phyloP scores from a whole-genome alignment of 306 rosid species.

The Adenanthera pavonina region DNA sequence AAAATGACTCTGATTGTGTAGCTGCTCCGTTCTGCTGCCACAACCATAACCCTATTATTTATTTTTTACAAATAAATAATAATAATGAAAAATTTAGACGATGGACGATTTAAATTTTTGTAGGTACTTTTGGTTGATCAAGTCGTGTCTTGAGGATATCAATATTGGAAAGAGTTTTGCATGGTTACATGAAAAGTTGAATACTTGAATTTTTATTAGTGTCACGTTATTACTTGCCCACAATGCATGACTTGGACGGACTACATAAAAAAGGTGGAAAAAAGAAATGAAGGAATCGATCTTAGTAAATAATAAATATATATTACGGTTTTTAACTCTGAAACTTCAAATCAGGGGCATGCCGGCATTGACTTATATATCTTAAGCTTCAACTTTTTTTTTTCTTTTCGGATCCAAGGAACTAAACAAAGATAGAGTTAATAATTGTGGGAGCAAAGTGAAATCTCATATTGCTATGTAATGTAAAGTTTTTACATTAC shows the following conservation, averaged over 20 bases:
- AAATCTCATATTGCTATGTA: not conserved
- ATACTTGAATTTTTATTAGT: too few species aligned
- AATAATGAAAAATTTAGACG: too few species aligned
- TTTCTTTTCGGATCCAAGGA: too few species aligned
- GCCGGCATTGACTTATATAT: not conserved
- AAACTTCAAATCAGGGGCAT: not conserved
- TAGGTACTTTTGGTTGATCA: too few species aligned
- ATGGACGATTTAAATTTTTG: too few species aligned
- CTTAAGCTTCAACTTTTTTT: too few species aligned
- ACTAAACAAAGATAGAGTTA: too few species aligned
- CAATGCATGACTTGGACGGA: constrained; percentile 32
- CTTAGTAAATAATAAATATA: not conserved
- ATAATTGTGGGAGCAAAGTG: not conserved
- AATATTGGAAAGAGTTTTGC: not conserved
- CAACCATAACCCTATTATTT: too few species aligned
- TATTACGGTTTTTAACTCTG: constrained; percentile 28
- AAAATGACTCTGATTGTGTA: not conserved
- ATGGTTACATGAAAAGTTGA: not conserved
- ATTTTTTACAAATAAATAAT: too few species aligned
- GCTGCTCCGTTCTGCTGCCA: too few species aligned
- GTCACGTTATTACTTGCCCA: not conserved
- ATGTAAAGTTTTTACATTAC: too few species aligned
- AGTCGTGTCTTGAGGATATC: too few species aligned
- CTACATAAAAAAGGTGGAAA: not conserved
- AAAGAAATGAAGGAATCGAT: not conserved